Evolutionary conservation across 345 rosid species (phyloP).

Genomic region (Lagerstroemia speciosa): DNA sequence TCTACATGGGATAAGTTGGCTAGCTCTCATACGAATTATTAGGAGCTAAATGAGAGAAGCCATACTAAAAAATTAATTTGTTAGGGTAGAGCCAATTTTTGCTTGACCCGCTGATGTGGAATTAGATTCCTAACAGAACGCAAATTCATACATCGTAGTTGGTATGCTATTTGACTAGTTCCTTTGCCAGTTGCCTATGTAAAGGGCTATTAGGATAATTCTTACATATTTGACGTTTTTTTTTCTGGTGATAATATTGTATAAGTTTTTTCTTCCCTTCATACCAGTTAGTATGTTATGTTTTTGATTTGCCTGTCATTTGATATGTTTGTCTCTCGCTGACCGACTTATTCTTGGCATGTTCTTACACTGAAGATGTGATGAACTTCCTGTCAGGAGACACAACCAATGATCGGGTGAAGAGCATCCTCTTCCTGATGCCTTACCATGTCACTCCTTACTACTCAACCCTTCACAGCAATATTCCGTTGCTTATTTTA

Average conservation of each 20-base stretch:
- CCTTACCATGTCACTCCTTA: constrained; percentile 95
- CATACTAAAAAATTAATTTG: too few species aligned
- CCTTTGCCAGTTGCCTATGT: not conserved
- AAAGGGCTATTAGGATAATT: not conserved
- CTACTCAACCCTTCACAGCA: constrained; percentile 61
- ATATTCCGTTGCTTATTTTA: constrained; percentile 65
- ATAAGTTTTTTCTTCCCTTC: not conserved
- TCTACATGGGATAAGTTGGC: too few species aligned
- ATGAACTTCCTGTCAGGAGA: constrained; percentile 79
- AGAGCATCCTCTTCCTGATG: constrained; percentile 70
- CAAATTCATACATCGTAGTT: not conserved
- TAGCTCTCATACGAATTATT: too few species aligned
- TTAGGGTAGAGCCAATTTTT: too few species aligned
- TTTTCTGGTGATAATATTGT: not conserved
- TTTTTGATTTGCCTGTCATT: not conserved
- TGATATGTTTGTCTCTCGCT: not conserved
- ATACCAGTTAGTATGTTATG: not conserved
- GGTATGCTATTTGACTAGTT: not conserved
- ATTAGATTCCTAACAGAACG: too few species aligned
- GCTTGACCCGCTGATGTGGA: too few species aligned
- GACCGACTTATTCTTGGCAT: not conserved
- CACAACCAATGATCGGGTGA: constrained; percentile 48
- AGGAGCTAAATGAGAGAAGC: too few species aligned
- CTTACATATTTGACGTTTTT: not conserved
- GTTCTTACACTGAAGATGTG: constrained; percentile 56